Evolutionary conservation across 192 early-diverging fungal species (phyloP).

Genomic region (Gamsiella multidivaricata): DNA sequence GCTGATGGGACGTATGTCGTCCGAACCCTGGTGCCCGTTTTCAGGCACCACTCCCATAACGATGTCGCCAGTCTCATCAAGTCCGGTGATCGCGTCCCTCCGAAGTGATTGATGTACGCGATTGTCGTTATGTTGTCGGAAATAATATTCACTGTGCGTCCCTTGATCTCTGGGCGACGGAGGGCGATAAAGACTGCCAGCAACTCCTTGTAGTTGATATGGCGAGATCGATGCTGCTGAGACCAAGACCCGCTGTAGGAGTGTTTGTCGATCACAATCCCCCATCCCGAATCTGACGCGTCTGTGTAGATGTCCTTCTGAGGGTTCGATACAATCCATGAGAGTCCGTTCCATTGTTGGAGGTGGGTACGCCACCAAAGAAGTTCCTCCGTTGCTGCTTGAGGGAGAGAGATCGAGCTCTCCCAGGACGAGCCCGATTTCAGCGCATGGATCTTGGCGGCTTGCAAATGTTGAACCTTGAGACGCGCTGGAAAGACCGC

Average conservation of each 20-base stretch:
- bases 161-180: slow-evolving; percentile 13
- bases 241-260: slow-evolving; percentile 21
- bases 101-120: slow-evolving; percentile 45
- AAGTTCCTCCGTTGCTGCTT: slow-evolving; percentile 3
- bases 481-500: slow-evolving; percentile 37
- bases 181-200: slow-evolving; percentile 14
- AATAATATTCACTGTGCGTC: slow-evolving; percentile 10
- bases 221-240: not conserved
- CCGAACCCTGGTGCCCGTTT: not conserved
- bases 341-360: slow-evolving; percentile 32
- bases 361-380: slow-evolving; percentile 1
- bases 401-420: not conserved
- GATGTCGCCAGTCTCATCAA: slow-evolving; percentile 6
- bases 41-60: slow-evolving; percentile 5
- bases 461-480: slow-evolving; percentile 14
- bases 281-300: slow-evolving; percentile 41
- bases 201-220: slow-evolving; percentile 53
- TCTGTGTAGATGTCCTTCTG: slow-evolving; percentile 38
- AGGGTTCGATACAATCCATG: slow-evolving; percentile 22
- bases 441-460: slow-evolving; percentile 30
- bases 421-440: slow-evolving; percentile 8
- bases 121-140: slow-evolving; percentile 28
- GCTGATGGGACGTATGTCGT: slow-evolving; percentile 11
- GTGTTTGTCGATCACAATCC: not conserved
- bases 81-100: slow-evolving; percentile 18